phyloP scores from a whole-genome alignment of 352 stramenopile species.

The Lagenidium giganteum region DNA sequence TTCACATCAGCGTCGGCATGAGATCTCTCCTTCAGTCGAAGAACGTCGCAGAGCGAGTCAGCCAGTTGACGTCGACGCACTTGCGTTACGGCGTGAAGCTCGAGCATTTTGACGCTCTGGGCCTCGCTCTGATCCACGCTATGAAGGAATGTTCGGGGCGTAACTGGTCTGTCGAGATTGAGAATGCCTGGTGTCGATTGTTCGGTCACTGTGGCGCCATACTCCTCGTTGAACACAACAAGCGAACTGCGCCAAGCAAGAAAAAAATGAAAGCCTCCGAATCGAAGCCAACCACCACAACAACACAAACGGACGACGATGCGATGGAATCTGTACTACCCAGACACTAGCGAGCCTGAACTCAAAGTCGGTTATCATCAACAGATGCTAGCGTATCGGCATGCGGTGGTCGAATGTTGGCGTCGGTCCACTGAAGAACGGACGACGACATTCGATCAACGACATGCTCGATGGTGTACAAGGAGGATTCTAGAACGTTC shows the following conservation, averaged over 20 bases:
- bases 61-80: conserved; percentile 59
- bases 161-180: conserved; percentile 33
- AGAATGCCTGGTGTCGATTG: conserved; percentile 32
- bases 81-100: conserved; percentile 82
- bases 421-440: too few relatives aligned
- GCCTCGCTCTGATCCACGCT: conserved; percentile 77
- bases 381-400: too few relatives aligned
- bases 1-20: conserved; percentile 82
- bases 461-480: too few relatives aligned
- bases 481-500: too few relatives aligned
- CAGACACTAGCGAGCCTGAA: too few relatives aligned
- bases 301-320: too few relatives aligned
- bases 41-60: conserved; percentile 64
- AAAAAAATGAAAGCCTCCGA: conserved; percentile 16
- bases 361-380: too few relatives aligned
- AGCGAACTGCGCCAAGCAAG: conserved; percentile 6
- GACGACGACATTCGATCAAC: too few relatives aligned
- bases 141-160: conserved; percentile 50
- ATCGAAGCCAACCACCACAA: too few relatives aligned
- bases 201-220: conserved; percentile 34
- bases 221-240: conserved; percentile 22
- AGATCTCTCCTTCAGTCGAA: conserved; percentile 26
- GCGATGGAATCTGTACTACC: too few relatives aligned
- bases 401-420: too few relatives aligned
- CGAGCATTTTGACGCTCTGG: conserved; percentile 85